Percentiles rank a stretch among this genome's conserved stretches.
phyloP scores from a whole-genome alignment of 2,329 filamentous ascomycete genomes.

The Colletotrichum plurivorum region DNA sequence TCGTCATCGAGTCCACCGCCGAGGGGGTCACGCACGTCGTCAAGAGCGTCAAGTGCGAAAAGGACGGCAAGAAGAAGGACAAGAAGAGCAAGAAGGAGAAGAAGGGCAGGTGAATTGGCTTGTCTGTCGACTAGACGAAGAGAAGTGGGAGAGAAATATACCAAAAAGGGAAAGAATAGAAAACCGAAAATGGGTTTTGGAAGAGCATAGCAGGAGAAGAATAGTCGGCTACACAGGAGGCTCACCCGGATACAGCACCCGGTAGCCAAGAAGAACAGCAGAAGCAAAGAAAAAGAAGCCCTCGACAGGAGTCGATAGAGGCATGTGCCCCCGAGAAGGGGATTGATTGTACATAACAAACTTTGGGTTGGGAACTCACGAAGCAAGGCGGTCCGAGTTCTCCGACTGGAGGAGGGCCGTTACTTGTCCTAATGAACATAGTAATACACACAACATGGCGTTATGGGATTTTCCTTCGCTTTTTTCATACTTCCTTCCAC shows the following conservation, averaged over 20 bases:
- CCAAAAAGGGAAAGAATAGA: not conserved
- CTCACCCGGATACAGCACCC: no score
- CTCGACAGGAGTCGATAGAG: not conserved
- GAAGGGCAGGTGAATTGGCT: slow-evolving; percentile 11
- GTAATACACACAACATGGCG: slow-evolving; percentile 19
- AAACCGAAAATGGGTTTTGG: no score
- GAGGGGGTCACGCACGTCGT: slow-evolving; percentile 53
- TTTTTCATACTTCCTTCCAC: not conserved
- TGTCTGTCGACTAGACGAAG: not conserved
- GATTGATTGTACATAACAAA: not conserved
- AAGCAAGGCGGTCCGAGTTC: not conserved
- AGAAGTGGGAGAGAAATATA: not conserved
- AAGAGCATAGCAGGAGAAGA: no score
- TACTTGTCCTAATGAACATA: slow-evolving; percentile 27
- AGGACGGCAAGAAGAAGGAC: slow-evolving; percentile 31
- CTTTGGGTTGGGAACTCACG: slow-evolving; percentile 8
- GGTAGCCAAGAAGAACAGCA: no score
- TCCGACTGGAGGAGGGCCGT: not conserved
- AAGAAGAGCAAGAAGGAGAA: slow-evolving; percentile 38
- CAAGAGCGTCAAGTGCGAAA: slow-evolving; percentile 58
- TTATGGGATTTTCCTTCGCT: not conserved
- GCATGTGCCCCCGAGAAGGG: not conserved
- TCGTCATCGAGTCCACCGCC: slow-evolving; percentile 75
- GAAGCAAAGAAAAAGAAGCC: no score
- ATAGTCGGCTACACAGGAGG: no score